Evolutionary conservation across 192 early-diverging fungal species (phyloP).

Genomic region (Coemansia sp.): DNA sequence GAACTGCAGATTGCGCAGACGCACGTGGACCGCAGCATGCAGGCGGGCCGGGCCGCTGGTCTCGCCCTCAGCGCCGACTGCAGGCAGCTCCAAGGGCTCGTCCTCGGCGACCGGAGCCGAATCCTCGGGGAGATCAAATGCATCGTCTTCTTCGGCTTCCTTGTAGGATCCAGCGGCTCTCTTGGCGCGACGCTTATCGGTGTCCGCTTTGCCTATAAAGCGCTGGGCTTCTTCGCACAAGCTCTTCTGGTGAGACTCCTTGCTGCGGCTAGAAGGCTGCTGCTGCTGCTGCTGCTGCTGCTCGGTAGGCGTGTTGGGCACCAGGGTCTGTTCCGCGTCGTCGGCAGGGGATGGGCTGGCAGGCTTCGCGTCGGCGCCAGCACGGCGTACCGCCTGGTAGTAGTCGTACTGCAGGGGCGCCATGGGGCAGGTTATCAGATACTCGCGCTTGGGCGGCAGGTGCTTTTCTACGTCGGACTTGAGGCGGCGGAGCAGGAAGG

Average conservation of each 20-base stretch:
- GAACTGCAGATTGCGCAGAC: slow-evolving; percentile 74
- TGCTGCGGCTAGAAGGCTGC: background rate
- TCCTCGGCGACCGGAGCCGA: background rate
- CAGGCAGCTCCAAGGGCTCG: slow-evolving; percentile 11
- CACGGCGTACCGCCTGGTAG: slow-evolving; percentile 65
- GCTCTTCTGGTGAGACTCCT: background rate
- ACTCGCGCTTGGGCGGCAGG: slow-evolving; percentile 90
- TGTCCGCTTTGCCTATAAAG: slow-evolving; percentile 12
- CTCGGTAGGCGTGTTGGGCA: slow-evolving; percentile 23
- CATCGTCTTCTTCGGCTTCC: slow-evolving; percentile 17
- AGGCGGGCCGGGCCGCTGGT: slow-evolving; percentile 16
- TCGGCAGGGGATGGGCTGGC: too few relatives aligned
- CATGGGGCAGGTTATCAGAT: slow-evolving; percentile 75
- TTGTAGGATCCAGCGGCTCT: background rate
- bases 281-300: background rate
- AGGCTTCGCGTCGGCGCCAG: background rate
- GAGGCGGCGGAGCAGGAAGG: slow-evolving; percentile 59
- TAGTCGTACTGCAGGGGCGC: slow-evolving; percentile 67
- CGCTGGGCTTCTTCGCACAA: slow-evolving; percentile 14
- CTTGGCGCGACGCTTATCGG: background rate
- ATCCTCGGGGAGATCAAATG: slow-evolving; percentile 9
- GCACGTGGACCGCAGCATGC: slow-evolving; percentile 47
- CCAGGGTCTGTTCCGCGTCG: slow-evolving; percentile 12
- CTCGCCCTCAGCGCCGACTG: slow-evolving; percentile 3
- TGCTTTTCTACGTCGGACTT: slow-evolving; percentile 81